Evolutionary conservation across 2,329 filamentous ascomycete genomes (phyloP), one percentile per base, ranked within the genome.

Genomic region (Sporothrix pallida): DNA sequence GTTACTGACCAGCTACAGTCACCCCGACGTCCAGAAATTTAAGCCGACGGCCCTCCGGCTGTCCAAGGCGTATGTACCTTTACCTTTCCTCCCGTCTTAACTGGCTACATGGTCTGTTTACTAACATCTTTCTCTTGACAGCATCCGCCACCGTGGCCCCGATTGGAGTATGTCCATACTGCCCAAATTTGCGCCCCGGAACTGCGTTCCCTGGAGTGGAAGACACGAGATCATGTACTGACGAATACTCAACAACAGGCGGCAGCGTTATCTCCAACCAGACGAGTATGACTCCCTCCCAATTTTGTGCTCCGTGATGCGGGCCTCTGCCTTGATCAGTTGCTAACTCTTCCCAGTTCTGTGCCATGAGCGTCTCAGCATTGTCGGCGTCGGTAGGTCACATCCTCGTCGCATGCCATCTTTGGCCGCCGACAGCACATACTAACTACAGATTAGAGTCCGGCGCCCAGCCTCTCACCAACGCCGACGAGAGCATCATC

Each of bases 351-450:
- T 44, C 76, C 76, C 80, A 95, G 92, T 99, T 82, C 90, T 99
- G 79, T 96, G 95, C 81, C 96, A 99, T 88, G 96, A 99, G 84
- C 93, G 96, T 85, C 87, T 99, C 83, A 96, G 93, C 83, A 98
- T 99, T 82, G 96, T 99, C 81, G 96, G 96, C 82, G 93, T 98
- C 82, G 94, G 93, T 96, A 86, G 81, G 91, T 86, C 77, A 75
- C 72, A 63, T 70, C 77, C 73, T 68, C 67, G 71, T 15, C 69
- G 73, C 48, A 72, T 70, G 54, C 75, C 73, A 67, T 60, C 12
- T 1, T 17, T 26, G 23, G 3, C 17, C 13, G 60, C 9, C 60
- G n/a, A 75, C 56, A 62, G 48, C 58, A 52, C 60, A 77, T 80
- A 71, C 79, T 81, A 56, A 82, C 79, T 71, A 70, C 42, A 74